Conservation (phyloP, 768 basidiomycete species). For the Rhodotorula toruloides region DNA sequence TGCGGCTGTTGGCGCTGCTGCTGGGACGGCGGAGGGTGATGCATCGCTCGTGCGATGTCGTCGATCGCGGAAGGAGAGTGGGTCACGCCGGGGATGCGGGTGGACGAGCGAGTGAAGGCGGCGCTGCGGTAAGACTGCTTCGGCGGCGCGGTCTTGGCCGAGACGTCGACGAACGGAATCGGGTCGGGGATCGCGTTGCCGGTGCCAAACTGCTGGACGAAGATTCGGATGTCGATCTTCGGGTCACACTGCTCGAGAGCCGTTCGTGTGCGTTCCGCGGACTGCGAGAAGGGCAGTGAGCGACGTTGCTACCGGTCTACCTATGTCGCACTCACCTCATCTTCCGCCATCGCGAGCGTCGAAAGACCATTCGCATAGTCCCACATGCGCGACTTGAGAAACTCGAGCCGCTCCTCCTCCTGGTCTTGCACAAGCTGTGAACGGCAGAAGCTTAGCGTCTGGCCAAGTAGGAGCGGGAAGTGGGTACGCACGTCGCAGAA, state of each 20-base stretch:
- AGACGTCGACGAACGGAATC: constrained; percentile 76
- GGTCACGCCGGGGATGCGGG: constrained; percentile 27
- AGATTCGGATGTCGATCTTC: constrained; percentile 78
- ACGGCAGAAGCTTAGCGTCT: too few species aligned
- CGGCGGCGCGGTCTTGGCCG: constrained; percentile 45
- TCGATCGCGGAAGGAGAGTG: constrained; percentile 30
- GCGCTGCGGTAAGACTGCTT: constrained; percentile 42
- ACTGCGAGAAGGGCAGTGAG: constrained; percentile 48
- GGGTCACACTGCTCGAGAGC: constrained; percentile 84
- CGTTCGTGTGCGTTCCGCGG: constrained; percentile 81
- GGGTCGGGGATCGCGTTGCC: constrained; percentile 82
- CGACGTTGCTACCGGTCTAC: not conserved
- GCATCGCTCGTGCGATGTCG: constrained; percentile 29
- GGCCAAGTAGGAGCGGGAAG: too few species aligned
- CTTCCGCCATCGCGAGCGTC: constrained; percentile 87
- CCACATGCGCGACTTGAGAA: constrained; percentile 94
- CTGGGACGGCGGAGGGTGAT: constrained; percentile 5
- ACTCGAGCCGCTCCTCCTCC: constrained; percentile 89
- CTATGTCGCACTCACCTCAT: constrained; percentile 60
- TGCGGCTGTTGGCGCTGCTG: not conserved
- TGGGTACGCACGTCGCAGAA: constrained; percentile 73
- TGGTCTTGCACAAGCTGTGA: constrained; percentile 83
- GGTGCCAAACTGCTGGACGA: constrained; percentile 82
- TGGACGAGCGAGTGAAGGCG: constrained; percentile 39
- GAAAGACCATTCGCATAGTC: constrained; percentile 93